Percentiles rank a stretch among this genome's conserved stretches.
Conservation (phyloP, 2,329 filamentous ascomycete genomes). For the Arthrobotrys pseudoclavata region DNA sequence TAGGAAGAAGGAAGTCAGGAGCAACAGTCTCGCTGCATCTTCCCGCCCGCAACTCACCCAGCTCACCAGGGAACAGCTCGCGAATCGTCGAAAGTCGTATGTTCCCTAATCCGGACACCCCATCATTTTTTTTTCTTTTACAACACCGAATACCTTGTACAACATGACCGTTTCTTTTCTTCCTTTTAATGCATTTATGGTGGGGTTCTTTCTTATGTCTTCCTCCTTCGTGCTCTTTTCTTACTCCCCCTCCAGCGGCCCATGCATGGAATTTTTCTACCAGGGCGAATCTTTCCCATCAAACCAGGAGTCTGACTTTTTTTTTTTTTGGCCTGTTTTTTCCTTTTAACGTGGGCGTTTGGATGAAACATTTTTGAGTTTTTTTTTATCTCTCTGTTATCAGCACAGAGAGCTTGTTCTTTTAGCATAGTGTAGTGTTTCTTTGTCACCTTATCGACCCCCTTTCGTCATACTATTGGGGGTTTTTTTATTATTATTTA, state of each 20-base stretch:
- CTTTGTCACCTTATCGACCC: background rate
- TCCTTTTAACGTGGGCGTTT: constrained; percentile 47
- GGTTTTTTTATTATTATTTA: background rate
- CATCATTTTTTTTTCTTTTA: constrained; percentile 1
- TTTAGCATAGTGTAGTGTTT: constrained; percentile 47
- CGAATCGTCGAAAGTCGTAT: constrained; percentile 48
- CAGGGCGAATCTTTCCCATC: constrained; percentile 47
- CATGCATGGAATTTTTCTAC: constrained; percentile 39
- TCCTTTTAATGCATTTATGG: constrained; percentile 59
- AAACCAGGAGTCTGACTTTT: constrained; percentile 43
- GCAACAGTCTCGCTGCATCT: constrained; percentile 48
- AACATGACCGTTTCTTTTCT: constrained; percentile 58
- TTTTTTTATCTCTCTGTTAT: constrained; percentile 26
- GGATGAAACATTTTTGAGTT: constrained; percentile 41
- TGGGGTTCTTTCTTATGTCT: constrained; percentile 56
- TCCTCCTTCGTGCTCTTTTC: constrained; percentile 44
- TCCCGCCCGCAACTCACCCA: constrained; percentile 39
- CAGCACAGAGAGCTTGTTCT: constrained; percentile 11
- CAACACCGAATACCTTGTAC: constrained; percentile 47
- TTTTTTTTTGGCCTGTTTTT: constrained; percentile 18
- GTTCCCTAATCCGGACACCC: constrained; percentile 50
- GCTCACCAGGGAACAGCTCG: constrained; percentile 33
- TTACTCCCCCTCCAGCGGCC: constrained; percentile 40
- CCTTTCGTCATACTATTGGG: constrained; percentile 1
- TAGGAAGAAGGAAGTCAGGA: constrained; percentile 57